These are phyloP conservation scores for Calonectria naviculata DNA, from an alignment of 2,329 filamentous ascomycete species.

Conservation along the genomic window DNA sequence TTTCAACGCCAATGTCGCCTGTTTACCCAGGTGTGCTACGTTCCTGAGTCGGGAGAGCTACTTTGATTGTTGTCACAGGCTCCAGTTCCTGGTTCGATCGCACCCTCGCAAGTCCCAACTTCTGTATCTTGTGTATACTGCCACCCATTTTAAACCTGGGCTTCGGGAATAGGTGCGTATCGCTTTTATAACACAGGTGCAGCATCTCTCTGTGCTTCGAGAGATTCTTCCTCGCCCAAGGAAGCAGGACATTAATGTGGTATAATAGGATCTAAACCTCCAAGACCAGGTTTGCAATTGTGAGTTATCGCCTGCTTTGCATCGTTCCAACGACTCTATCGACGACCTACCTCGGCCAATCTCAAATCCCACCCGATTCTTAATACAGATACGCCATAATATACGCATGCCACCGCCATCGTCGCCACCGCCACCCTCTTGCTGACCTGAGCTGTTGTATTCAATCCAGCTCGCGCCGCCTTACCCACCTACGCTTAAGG, in stretches of 20 bases:
- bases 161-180: neutral
- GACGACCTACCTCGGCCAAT: neutral
- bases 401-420: neutral
- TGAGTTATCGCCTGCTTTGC: neutral
- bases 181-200: too few species aligned
- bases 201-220: neutral
- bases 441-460: neutral
- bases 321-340: neutral
- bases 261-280: neutral
- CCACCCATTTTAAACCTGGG: neutral
- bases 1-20: constrained; percentile 1
- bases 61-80: neutral
- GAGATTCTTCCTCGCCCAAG: neutral
- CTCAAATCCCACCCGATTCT: neutral
- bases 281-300: constrained; percentile 9
- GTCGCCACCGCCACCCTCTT: neutral
- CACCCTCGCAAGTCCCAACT: neutral
- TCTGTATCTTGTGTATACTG: neutral
- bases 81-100: neutral
- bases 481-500: neutral
- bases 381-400: neutral
- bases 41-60: constrained; percentile 8
- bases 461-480: neutral
- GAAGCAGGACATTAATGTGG: neutral
- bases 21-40: neutral